phyloP scores from a whole-genome alignment of 768 basidiomycete species.

The Phallus indusiatus region DNA sequence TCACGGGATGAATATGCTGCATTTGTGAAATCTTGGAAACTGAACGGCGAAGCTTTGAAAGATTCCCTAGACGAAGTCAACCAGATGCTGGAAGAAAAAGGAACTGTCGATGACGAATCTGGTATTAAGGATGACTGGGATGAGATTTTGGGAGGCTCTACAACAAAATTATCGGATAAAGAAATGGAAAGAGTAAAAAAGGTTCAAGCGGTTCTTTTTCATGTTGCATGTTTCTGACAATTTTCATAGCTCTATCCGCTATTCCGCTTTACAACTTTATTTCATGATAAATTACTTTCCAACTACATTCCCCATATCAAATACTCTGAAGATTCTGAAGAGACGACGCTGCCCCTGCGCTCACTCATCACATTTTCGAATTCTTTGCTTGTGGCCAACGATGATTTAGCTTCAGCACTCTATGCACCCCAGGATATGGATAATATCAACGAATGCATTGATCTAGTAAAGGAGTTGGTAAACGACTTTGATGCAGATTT shows the following conservation, averaged over 20 bases:
- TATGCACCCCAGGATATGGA: slow-evolving; percentile 51
- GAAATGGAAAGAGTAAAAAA: slow-evolving; percentile 38
- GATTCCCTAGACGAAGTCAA: slow-evolving; percentile 53
- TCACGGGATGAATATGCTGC: slow-evolving; percentile 50
- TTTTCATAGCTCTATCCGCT: slow-evolving; percentile 44
- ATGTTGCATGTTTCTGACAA: not conserved
- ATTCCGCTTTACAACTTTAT: slow-evolving; percentile 46
- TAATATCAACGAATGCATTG: slow-evolving; percentile 31
- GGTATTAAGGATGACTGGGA: slow-evolving; percentile 52
- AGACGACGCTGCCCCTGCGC: not conserved
- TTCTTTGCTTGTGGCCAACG: slow-evolving; percentile 42
- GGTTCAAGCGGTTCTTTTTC: not conserved
- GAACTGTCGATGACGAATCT: slow-evolving; percentile 27
- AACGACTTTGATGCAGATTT: slow-evolving; percentile 26
- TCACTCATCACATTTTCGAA: slow-evolving; percentile 40
- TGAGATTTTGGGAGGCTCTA: slow-evolving; percentile 46
- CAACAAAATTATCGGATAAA: slow-evolving; percentile 31
- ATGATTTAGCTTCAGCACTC: slow-evolving; percentile 59
- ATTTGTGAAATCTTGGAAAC: slow-evolving; percentile 41
- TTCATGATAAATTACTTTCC: slow-evolving; percentile 52
- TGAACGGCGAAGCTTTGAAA: slow-evolving; percentile 46
- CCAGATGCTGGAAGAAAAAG: slow-evolving; percentile 33
- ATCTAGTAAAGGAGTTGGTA: slow-evolving; percentile 28
- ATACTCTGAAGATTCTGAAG: slow-evolving; percentile 30
- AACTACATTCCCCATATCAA: slow-evolving; percentile 33